phyloP scores from a whole-genome alignment of 345 rosid species.

The Ceriops tagal region DNA sequence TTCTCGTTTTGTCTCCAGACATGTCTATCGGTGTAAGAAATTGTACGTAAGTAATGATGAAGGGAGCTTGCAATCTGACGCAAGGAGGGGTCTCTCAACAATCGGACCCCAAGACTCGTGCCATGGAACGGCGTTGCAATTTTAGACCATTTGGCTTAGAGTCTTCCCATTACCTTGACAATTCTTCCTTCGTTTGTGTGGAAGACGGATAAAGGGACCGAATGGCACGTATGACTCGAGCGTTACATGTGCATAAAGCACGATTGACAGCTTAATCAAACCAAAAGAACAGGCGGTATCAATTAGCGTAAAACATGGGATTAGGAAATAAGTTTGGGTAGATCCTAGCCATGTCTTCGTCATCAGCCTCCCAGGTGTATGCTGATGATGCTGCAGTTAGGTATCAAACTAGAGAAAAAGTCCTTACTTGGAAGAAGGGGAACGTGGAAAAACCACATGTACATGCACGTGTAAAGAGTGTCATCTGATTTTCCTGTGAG shows the following conservation, averaged over 20 bases:
- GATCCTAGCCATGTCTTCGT: slow-evolving; percentile 18
- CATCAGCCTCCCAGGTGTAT: slow-evolving; percentile 2
- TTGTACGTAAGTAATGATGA: slow-evolving; percentile 44
- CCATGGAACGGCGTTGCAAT: slow-evolving; percentile 15
- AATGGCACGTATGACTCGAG: too few relatives aligned
- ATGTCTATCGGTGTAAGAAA: background rate
- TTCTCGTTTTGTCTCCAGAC: background rate
- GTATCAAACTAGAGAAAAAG: slow-evolving; percentile 34
- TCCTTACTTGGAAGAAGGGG: slow-evolving; percentile 15
- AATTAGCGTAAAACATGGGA: background rate
- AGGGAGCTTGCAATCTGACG: slow-evolving; percentile 24
- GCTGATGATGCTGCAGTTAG: slow-evolving; percentile 15
- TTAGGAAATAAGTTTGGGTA: background rate
- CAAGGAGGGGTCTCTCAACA: slow-evolving; percentile 12
- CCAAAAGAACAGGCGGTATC: background rate
- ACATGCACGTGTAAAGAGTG: too few relatives aligned
- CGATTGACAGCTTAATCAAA: background rate
- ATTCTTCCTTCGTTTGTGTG: background rate
- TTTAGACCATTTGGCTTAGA: slow-evolving; percentile 15
- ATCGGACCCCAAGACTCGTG: background rate
- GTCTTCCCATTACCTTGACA: slow-evolving; percentile 13
- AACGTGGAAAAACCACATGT: background rate
- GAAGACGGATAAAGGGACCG: too few relatives aligned
- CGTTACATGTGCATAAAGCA: too few relatives aligned
- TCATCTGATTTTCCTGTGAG: too few relatives aligned